Evolutionary conservation across 2,329 filamentous ascomycete genomes (phyloP).

Genomic region (Mollisia scopiformis): DNA sequence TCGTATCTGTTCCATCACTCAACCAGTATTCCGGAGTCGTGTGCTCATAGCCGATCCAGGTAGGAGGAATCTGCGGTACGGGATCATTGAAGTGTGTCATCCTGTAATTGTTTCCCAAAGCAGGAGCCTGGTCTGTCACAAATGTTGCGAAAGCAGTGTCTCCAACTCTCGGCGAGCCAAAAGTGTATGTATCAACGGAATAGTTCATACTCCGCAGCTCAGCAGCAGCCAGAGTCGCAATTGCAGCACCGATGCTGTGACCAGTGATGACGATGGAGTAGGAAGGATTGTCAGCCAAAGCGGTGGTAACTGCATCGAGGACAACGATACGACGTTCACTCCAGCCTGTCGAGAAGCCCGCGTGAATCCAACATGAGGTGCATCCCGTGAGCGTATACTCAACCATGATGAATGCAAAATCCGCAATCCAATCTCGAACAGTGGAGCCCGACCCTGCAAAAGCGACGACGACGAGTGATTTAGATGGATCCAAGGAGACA

Average conservation of each 20-base stretch:
- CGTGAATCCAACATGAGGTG: constrained; percentile 25
- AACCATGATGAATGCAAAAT: constrained; percentile 16
- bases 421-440: constrained; percentile 16
- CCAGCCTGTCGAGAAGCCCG: constrained; percentile 29
- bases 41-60: constrained; percentile 64
- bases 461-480: constrained; percentile 23
- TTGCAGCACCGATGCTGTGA: constrained; percentile 35
- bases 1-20: constrained; percentile 38
- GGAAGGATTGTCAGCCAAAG: constrained; percentile 20
- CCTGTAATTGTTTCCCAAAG: constrained; percentile 53
- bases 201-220: constrained; percentile 25
- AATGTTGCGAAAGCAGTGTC: constrained; percentile 32
- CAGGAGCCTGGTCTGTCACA: constrained; percentile 20
- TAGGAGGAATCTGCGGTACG: constrained; percentile 67
- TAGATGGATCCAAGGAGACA: constrained; percentile 19
- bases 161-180: constrained; percentile 36
- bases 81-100: constrained; percentile 71
- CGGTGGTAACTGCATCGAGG: constrained; percentile 20
- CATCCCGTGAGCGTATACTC: constrained; percentile 5
- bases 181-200: constrained; percentile 28
- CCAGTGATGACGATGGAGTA: constrained; percentile 34
- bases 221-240: constrained; percentile 34
- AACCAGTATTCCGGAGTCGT: constrained; percentile 72
- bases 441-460: constrained; percentile 25
- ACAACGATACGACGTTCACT: constrained; percentile 23